Percentiles rank a stretch among this genome's conserved stretches.
phyloP scores from a whole-genome alignment of 1,284 basidiomycete genomes.

The Ceraceosorus bombacis region DNA sequence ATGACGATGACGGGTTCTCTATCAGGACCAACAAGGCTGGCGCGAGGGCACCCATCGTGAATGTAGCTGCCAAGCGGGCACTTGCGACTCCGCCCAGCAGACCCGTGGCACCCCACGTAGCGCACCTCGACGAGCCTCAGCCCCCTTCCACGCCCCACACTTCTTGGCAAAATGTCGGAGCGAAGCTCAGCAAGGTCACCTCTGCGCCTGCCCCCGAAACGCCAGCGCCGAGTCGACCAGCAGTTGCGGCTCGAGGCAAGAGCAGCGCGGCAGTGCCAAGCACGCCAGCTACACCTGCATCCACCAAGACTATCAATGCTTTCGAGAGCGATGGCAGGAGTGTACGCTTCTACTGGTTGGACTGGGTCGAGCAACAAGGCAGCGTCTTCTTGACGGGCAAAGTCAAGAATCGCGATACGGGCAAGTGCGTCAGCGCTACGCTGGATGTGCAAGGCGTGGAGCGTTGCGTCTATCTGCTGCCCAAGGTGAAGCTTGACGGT shows the following conservation, averaged over 20 bases:
- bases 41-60: conserved; percentile 2
- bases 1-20: conserved; percentile 22
- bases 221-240: neutral
- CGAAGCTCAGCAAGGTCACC: conserved; percentile 7
- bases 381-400: conserved; percentile 46
- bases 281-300: conserved; percentile 4
- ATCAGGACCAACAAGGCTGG: conserved; percentile 15
- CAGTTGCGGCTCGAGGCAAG: neutral
- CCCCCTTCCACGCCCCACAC: neutral
- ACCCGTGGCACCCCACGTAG: neutral
- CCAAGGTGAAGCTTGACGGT: conserved; percentile 51
- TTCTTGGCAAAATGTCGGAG: conserved; percentile 10
- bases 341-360: conserved; percentile 46
- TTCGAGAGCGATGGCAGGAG: conserved; percentile 32
- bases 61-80: conserved; percentile 3
- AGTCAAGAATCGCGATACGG: conserved; percentile 42
- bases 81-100: no score
- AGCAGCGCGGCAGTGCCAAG: neutral
- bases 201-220: neutral
- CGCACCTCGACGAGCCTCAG: neutral
- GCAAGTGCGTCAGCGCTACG: conserved; percentile 75
- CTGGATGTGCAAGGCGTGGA: conserved; percentile 77
- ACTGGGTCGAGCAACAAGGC: conserved; percentile 44
- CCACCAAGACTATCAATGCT: conserved; percentile 24
- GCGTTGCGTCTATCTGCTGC: conserved; percentile 88